Conservation (phyloP, 768 basidiomycete species). For the Pleurotus tuber-regium region DNA sequence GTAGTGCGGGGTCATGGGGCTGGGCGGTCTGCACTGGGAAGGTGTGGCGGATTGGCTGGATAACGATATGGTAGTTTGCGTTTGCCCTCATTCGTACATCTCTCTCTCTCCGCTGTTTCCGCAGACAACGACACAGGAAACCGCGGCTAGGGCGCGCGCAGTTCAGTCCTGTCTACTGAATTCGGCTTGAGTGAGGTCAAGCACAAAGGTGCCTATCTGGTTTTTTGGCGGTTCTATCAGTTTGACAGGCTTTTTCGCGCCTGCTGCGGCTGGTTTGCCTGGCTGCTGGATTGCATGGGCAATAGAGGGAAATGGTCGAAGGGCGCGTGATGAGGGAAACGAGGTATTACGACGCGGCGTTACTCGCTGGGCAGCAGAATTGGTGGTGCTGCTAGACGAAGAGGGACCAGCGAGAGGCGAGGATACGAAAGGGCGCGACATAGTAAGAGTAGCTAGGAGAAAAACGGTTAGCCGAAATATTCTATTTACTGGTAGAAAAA, state of each 20-base stretch:
- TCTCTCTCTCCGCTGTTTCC: background rate
- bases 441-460: slow-evolving; percentile 38
- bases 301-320: slow-evolving; percentile 76
- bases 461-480: slow-evolving; percentile 7
- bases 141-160: background rate
- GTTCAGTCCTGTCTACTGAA: slow-evolving; percentile 58
- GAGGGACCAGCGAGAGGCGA: slow-evolving; percentile 59
- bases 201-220: slow-evolving; percentile 65
- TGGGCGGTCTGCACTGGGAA: no score
- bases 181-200: slow-evolving; percentile 83
- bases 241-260: slow-evolving; percentile 55
- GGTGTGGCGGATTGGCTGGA: no score
- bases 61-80: no score
- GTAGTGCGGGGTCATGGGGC: no score
- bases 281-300: slow-evolving; percentile 37
- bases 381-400: slow-evolving; percentile 18
- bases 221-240: slow-evolving; percentile 79
- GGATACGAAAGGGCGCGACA: slow-evolving; percentile 48
- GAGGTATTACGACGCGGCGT: slow-evolving; percentile 43
- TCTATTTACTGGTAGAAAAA: background rate
- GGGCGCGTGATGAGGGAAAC: slow-evolving; percentile 71
- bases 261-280: slow-evolving; percentile 23
- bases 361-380: slow-evolving; percentile 27
- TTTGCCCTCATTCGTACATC: no score
- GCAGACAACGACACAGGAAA: background rate